Base-by-base conservation (phyloP, 805 yeast species). In the Sugiyamaella smithiae region DNA sequence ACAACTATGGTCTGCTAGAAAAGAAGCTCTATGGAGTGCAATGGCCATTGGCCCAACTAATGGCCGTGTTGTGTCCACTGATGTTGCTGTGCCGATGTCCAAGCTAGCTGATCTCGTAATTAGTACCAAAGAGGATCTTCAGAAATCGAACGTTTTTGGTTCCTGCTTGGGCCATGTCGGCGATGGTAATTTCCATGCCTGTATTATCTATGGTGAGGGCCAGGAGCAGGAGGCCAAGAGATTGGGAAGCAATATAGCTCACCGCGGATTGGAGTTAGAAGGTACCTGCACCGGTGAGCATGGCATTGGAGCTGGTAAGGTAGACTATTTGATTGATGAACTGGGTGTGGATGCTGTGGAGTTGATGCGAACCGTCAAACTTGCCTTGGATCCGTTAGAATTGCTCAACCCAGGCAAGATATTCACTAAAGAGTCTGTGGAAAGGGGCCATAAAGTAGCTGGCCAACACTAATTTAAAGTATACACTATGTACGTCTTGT, bases 201-300 rank as follows among this genome's bases (percentile, higher is more conserved):
- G 83, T 52, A 73, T 85, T 20, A 45, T 57, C 24, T 58, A 55
- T 46, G 33, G 43, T 9, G 58, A 54, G n/a, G 55, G 76, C 17
- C 76, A 80, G 54, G 57, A 69, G 16, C 65, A 67, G 1, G 64
- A 63, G 19, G 82, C 80, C 2, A 75, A 76, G 50, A 58, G 62
- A 9, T 58, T 84, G 9, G 82, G 84, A 11, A 73, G 75, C 23
- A 70, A 77, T 44, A 81, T 87, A 84, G 85, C 84, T 42, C 60
- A 73, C 38, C 63, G 82, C 35, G 95, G 91, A 0, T 67, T 87
- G 14, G 75, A 69, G 1, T 75, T 81, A 32, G 95, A 86, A 46
- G 95, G 95, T 1, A 87, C 96, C 1, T 82, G 88, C 56, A 84
- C 89, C 3, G 95, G 95, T 29, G 95, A 87, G 60, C 95, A 87